Percentiles rank a stretch among this genome's conserved stretches.
These are phyloP conservation scores for Sedum album DNA, from an alignment of 164 flowering plant species.

Conservation along the genomic window DNA sequence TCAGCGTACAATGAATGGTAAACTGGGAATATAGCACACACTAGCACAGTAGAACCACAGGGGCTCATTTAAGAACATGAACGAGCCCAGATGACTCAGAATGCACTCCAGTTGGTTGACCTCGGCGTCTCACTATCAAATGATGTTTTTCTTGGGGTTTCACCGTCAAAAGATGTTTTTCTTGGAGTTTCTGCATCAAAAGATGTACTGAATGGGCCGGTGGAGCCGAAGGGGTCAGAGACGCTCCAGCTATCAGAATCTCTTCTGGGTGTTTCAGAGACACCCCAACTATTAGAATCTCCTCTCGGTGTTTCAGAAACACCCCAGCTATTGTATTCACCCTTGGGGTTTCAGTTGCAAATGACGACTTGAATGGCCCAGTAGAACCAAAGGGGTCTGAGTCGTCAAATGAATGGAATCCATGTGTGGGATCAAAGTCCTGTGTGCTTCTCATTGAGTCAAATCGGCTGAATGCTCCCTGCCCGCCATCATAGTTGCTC, in stretches of 20 bases:
- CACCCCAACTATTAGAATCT: conserved; percentile 30
- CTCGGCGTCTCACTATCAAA: conserved; percentile 1
- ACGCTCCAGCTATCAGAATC: conserved; percentile 29
- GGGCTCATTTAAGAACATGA: not conserved
- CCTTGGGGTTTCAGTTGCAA: conserved; percentile 37
- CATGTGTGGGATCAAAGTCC: conserved; percentile 29
- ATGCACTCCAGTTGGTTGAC: conserved; percentile 38
- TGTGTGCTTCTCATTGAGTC: conserved; percentile 30
- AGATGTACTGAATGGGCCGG: not conserved
- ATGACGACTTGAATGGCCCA: conserved; percentile 38
- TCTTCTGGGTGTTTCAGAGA: conserved; percentile 36
- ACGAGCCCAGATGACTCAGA: conserved; percentile 13
- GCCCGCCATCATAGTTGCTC: conserved; percentile 24
- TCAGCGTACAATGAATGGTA: not conserved
- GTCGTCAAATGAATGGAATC: conserved; percentile 48
- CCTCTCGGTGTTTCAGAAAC: conserved; percentile 37
- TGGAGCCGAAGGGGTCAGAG: conserved; percentile 2
- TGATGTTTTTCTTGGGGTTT: conserved; percentile 23
- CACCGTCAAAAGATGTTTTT: conserved; percentile 18
- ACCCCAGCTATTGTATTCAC: conserved; percentile 42
- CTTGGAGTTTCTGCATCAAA: conserved; percentile 32
- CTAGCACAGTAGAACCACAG: not conserved
- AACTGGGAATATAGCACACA: not conserved
- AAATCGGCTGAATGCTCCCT: conserved; percentile 18
- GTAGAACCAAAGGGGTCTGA: conserved; percentile 43